A percentile compares a stretch with the other conserved stretches of the same genome.
These are phyloP conservation scores for Phytophthora europaea DNA, from an alignment of 352 stramenopile genomes.

Conservation along the genomic window DNA sequence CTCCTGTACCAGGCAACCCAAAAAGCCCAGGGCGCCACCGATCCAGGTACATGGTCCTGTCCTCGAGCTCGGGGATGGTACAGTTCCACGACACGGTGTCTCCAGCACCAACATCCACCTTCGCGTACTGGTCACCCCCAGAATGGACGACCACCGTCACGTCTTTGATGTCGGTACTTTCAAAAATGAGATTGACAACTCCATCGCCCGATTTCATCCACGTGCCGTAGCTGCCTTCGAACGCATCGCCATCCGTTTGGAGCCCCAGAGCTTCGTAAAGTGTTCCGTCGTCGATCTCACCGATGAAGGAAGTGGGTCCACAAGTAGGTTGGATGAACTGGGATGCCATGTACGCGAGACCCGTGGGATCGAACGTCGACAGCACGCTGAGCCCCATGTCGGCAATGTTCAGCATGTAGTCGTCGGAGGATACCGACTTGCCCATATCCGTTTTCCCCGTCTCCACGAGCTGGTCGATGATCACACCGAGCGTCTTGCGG, in stretches of 20 bases:
- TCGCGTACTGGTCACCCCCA: slow-evolving; percentile 27
- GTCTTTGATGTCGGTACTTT: slow-evolving; percentile 29
- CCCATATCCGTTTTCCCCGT: slow-evolving; percentile 28
- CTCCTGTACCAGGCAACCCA: slow-evolving; percentile 27
- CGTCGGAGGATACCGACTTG: slow-evolving; percentile 17
- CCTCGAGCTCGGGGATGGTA: slow-evolving; percentile 30
- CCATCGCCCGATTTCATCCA: slow-evolving; percentile 42
- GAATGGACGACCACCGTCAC: slow-evolving; percentile 32
- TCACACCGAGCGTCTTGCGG: slow-evolving; percentile 31
- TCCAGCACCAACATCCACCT: slow-evolving; percentile 21
- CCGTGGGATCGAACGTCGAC: slow-evolving; percentile 47
- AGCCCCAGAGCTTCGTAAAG: slow-evolving; percentile 30
- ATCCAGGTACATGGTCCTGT: slow-evolving; percentile 32
- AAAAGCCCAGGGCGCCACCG: slow-evolving; percentile 24
- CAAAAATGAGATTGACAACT: slow-evolving; percentile 33
- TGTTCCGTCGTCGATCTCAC: slow-evolving; percentile 43
- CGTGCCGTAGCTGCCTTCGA: slow-evolving; percentile 33
- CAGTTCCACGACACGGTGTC: slow-evolving; percentile 26
- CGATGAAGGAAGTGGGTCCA: slow-evolving; percentile 36
- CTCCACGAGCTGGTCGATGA: slow-evolving; percentile 31
- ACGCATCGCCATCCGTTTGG: slow-evolving; percentile 27
- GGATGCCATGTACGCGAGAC: slow-evolving; percentile 43
- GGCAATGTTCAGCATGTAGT: slow-evolving; percentile 45
- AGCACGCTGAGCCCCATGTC: slow-evolving; percentile 44
- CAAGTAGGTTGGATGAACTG: slow-evolving; percentile 52